Percentiles rank a stretch among this genome's conserved stretches.
Evolutionary conservation across 352 stramenopile species (phyloP).

Genomic region (Phytopythium helicoides): DNA sequence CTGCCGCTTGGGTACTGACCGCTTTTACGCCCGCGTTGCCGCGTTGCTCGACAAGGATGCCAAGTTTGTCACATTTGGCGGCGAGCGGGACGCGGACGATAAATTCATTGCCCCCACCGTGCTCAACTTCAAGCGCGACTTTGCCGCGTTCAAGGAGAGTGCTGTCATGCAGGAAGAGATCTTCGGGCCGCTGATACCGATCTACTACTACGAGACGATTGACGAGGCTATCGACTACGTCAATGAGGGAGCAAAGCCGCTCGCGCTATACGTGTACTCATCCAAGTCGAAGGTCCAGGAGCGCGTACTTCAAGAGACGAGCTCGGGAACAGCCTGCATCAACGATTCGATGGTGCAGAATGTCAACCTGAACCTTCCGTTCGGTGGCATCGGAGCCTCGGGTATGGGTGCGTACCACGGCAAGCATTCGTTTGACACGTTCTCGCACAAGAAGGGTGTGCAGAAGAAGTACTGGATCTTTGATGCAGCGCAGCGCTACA

Average conservation of each 20-base stretch:
- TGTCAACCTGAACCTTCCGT: slow-evolving; percentile 61
- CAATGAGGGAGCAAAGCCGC: slow-evolving; percentile 56
- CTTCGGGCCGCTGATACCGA: slow-evolving; percentile 94
- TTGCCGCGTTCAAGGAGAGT: slow-evolving; percentile 42
- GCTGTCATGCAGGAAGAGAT: slow-evolving; percentile 92
- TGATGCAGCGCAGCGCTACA: slow-evolving; percentile 59
- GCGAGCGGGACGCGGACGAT: slow-evolving; percentile 56
- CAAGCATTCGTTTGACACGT: slow-evolving; percentile 73
- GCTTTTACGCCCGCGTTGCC: slow-evolving; percentile 45
- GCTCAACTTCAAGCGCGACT: slow-evolving; percentile 81
- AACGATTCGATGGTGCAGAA: slow-evolving; percentile 87
- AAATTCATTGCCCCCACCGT: slow-evolving; percentile 88
- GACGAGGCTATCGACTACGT: slow-evolving; percentile 44
- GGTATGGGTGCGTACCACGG: slow-evolving; percentile 87
- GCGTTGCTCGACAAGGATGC: slow-evolving; percentile 59
- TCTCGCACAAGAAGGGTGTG: slow-evolving; percentile 68
- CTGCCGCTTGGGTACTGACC: slow-evolving; percentile 66
- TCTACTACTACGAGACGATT: slow-evolving; percentile 75
- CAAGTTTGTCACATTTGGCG: slow-evolving; percentile 55
- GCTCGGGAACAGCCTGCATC: slow-evolving; percentile 48
- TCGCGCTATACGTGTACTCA: slow-evolving; percentile 88
- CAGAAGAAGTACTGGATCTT: slow-evolving; percentile 50
- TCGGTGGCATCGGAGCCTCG: slow-evolving; percentile 76
- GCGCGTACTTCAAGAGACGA: slow-evolving; percentile 35
- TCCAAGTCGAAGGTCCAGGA: slow-evolving; percentile 31